phyloP scores from a whole-genome alignment of 768 basidiomycete genomes.

The Boletus rubropictus region DNA sequence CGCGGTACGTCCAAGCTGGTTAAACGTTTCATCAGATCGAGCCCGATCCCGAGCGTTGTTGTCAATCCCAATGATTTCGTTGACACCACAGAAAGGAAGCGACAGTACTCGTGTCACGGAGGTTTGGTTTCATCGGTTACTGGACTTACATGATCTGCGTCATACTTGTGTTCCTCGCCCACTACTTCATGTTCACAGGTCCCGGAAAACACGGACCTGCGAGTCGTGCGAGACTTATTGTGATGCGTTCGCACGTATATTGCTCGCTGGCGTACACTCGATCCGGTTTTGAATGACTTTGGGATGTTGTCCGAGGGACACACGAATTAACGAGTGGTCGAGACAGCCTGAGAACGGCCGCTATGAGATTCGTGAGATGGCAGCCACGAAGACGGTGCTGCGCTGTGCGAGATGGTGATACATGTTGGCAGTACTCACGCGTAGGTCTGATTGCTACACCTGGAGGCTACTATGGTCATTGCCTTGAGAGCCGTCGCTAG shows the following conservation, averaged over 20 bases:
- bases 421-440: neutral
- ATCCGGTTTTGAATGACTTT: neutral
- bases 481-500: too few relatives aligned
- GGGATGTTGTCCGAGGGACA: neutral
- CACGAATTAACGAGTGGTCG: neutral
- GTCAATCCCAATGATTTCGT: constrained; percentile 3
- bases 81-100: neutral
- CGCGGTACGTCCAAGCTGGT: neutral
- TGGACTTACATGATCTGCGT: too few relatives aligned
- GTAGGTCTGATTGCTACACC: neutral
- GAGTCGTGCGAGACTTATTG: neutral
- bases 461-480: neutral
- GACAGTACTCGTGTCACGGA: constrained; percentile 2
- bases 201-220: neutral
- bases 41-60: constrained; percentile 1
- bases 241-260: neutral
- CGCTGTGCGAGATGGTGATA: neutral
- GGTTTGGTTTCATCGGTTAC: neutral
- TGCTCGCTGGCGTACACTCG: neutral
- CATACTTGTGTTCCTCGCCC: neutral
- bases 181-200: constrained; percentile 2
- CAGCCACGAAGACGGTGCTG: neutral
- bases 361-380: neutral
- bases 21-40: neutral
- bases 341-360: neutral